Conservation (phyloP, 352 stramenopile genomes). For the Pythium sukuiense region DNA sequence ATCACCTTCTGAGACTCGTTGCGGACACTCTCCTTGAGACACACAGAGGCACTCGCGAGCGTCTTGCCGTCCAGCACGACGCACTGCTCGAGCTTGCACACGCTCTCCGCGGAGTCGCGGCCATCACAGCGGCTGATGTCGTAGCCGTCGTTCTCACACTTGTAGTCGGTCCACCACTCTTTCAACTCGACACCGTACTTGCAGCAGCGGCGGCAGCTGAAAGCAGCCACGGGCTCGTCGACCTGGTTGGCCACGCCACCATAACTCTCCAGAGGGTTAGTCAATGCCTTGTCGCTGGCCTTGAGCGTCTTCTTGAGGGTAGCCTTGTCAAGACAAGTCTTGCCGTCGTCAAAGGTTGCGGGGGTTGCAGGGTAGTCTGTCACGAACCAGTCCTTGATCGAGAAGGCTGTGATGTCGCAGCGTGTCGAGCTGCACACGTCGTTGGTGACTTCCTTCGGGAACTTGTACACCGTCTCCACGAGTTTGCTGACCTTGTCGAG, state of each 20-base stretch:
- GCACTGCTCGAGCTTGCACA: conserved; percentile 47
- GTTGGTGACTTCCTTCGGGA: conserved; percentile 41
- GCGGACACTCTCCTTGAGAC: conserved; percentile 33
- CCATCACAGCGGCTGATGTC: conserved; percentile 42
- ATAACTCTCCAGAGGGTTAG: conserved; percentile 36
- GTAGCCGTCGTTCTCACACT: conserved; percentile 40
- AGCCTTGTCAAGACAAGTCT: conserved; percentile 36
- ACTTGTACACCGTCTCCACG: conserved; percentile 41
- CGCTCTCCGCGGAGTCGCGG: conserved; percentile 31
- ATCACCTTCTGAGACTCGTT: conserved; percentile 40
- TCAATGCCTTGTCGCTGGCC: conserved; percentile 18
- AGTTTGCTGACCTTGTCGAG: conserved; percentile 30
- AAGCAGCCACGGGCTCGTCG: conserved; percentile 27
- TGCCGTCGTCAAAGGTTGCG: conserved; percentile 17
- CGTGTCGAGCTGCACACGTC: conserved; percentile 49
- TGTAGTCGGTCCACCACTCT: conserved; percentile 71
- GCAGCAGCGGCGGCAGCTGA: conserved; percentile 50
- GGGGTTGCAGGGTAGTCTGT: conserved; percentile 19
- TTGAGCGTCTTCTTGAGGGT: conserved; percentile 33
- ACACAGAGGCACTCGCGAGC: conserved; percentile 35
- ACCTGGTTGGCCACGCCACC: conserved; percentile 5
- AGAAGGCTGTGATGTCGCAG: conserved; percentile 47
- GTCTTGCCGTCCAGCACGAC: conserved; percentile 52
- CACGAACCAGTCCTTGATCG: conserved; percentile 45
- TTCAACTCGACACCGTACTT: conserved; percentile 44